Percentiles rank a stretch among this genome's conserved stretches.
Conservation (phyloP, 139 green algal genomes). For the Closterium sp. region DNA sequence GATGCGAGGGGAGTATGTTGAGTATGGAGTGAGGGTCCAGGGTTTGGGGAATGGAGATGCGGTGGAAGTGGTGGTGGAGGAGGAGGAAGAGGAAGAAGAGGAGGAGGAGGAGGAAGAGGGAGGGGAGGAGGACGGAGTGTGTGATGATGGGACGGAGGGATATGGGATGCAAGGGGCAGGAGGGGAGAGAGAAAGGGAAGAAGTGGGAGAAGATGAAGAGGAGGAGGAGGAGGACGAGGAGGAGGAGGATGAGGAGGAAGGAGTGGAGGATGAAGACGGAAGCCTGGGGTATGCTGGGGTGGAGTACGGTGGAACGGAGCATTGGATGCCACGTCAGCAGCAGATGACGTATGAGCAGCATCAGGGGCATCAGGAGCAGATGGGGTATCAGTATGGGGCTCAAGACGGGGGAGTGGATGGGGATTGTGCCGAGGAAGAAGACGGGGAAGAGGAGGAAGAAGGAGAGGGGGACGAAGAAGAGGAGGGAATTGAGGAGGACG, state of each 20-base stretch:
- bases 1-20: background rate
- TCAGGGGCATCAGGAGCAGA: no score
- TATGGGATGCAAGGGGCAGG: background rate
- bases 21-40: background rate
- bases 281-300: no score
- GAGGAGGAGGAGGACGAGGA: background rate
- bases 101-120: background rate
- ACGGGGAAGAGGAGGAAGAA: background rate
- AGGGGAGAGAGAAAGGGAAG: background rate
- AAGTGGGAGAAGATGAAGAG: no score
- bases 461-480: no score
- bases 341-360: no score
- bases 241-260: no score
- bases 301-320: no score
- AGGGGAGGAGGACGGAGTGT: background rate
- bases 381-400: no score
- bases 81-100: conserved; percentile 3
- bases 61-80: background rate
- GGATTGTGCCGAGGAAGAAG: background rate
- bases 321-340: no score
- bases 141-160: background rate
- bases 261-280: background rate
- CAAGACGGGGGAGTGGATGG: background rate
- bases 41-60: background rate
- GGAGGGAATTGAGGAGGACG: background rate